Percentiles rank a stretch among this genome's conserved stretches.
Evolutionary conservation across 805 yeast genomes (phyloP).

Genomic region (Kodamaea sagamina): DNA sequence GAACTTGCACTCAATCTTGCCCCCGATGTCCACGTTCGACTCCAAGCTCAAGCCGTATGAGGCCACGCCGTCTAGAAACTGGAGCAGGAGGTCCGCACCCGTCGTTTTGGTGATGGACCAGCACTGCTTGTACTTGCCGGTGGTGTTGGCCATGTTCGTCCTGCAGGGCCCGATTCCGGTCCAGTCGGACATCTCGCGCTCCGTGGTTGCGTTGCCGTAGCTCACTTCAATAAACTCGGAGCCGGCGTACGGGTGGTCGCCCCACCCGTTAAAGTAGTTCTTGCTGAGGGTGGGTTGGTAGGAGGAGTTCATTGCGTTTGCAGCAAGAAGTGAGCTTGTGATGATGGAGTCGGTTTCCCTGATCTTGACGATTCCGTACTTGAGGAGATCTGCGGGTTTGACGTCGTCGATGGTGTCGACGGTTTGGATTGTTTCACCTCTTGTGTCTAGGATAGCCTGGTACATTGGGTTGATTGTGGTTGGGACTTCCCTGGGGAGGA

Average conservation of each 20-base stretch:
- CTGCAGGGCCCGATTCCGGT: slow-evolving; percentile 12
- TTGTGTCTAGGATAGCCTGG: slow-evolving; percentile 5
- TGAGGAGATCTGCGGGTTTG: slow-evolving; percentile 43
- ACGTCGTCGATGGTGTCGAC: slow-evolving; percentile 8
- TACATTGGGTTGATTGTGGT: slow-evolving; percentile 10
- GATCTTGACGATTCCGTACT: slow-evolving; percentile 27
- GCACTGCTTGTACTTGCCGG: slow-evolving; percentile 9
- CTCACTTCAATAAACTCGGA: slow-evolving; percentile 8
- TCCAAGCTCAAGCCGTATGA: slow-evolving; percentile 1
- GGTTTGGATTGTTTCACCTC: background rate
- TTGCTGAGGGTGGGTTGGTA: background rate
- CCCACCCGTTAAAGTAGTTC: background rate
- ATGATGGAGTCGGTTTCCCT: slow-evolving; percentile 8
- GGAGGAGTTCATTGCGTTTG: slow-evolving; percentile 5
- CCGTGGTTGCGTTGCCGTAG: slow-evolving; percentile 1
- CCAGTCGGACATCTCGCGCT: slow-evolving; percentile 7
- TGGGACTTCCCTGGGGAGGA: background rate
- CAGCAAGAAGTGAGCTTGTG: slow-evolving; percentile 6
- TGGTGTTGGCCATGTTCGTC: slow-evolving; percentile 9
- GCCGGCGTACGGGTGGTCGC: background rate
- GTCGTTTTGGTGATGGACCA: slow-evolving; percentile 9
- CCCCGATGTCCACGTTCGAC: slow-evolving; percentile 1
- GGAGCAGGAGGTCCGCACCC: slow-evolving; percentile 4
- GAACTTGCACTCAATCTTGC: slow-evolving; percentile 10
- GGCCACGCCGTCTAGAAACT: background rate